Percentiles rank a stretch among this genome's conserved stretches.
Evolutionary conservation across 306 rosid genomes (phyloP).

Genomic region (Canavalia ensiformis): DNA sequence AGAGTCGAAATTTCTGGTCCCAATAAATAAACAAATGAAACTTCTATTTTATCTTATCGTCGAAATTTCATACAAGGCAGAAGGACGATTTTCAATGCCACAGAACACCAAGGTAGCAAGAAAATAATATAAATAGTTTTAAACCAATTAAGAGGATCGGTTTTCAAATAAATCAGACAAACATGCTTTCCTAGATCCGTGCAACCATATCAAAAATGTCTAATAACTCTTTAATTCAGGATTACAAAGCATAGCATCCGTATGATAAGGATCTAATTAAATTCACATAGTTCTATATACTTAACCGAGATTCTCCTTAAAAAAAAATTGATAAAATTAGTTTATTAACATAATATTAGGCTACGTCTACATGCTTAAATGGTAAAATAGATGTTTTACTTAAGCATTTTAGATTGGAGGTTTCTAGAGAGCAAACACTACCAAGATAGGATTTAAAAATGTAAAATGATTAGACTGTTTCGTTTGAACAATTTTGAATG

Average conservation of each 20-base stretch:
- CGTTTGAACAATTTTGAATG: conserved; percentile 21
- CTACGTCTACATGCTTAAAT: conserved; percentile 40
- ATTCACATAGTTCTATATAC: conserved; percentile 44
- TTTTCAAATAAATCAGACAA: conserved; percentile 66
- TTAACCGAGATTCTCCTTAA: conserved; percentile 42
- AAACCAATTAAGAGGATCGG: conserved; percentile 40
- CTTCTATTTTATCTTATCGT: conserved; percentile 76
- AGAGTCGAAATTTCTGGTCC: conserved; percentile 51
- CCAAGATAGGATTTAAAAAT: conserved; percentile 13
- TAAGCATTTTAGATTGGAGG: conserved; percentile 1
- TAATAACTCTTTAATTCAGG: conserved; percentile 52
- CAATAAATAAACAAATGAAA: conserved; percentile 71
- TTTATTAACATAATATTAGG: conserved; percentile 46
- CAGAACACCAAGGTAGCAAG: conserved; percentile 46
- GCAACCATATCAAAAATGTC: conserved; percentile 45
- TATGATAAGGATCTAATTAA: conserved; percentile 43
- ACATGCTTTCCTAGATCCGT: conserved; percentile 67
- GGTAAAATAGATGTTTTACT: conserved; percentile 8
- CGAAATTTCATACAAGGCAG: conserved; percentile 49
- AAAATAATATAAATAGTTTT: conserved; percentile 14
- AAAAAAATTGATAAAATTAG: background rate
- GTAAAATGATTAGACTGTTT: background rate
- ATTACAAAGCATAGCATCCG: conserved; percentile 53
- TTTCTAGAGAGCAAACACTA: conserved; percentile 4
- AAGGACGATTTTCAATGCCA: conserved; percentile 54